phyloP scores from a whole-genome alignment of 331 rosid species.

The Pyrus hybrid region DNA sequence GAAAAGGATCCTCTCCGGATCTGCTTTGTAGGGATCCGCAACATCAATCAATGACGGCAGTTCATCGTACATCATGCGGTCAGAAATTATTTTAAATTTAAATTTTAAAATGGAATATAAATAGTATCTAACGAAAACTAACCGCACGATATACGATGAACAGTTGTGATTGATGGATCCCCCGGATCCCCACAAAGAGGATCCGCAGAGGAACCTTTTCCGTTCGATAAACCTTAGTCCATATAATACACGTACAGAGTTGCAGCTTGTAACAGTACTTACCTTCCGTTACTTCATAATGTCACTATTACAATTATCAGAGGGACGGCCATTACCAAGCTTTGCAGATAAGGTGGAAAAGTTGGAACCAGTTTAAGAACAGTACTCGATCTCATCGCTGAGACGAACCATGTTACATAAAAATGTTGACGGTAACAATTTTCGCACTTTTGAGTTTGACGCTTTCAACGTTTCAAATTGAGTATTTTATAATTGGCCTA shows the following conservation, averaged over 20 bases:
- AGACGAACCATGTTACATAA: not conserved
- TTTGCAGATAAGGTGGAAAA: not conserved
- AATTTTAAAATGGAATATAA: too few species aligned
- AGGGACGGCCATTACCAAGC: not conserved
- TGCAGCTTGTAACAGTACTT: not conserved
- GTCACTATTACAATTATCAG: not conserved
- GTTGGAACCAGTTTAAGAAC: not conserved
- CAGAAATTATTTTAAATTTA: too few species aligned
- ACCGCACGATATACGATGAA: too few species aligned
- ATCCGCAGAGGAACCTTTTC: too few species aligned
- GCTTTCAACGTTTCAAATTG: not conserved
- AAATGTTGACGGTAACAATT: not conserved
- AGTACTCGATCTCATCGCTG: not conserved
- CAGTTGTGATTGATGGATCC: too few species aligned
- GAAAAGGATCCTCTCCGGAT: too few species aligned
- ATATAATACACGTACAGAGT: not conserved
- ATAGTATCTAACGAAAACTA: too few species aligned
- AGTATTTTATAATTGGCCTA: too few species aligned
- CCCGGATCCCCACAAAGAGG: too few species aligned
- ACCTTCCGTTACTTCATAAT: not conserved
- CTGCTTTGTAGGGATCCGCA: too few species aligned
- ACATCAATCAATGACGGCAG: too few species aligned
- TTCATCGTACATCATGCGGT: too few species aligned
- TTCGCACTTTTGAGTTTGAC: not conserved
- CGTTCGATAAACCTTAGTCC: not conserved